Evolutionary conservation across 2,329 filamentous ascomycete genomes (phyloP).

Genomic region (Paecilomyces sp.): DNA sequence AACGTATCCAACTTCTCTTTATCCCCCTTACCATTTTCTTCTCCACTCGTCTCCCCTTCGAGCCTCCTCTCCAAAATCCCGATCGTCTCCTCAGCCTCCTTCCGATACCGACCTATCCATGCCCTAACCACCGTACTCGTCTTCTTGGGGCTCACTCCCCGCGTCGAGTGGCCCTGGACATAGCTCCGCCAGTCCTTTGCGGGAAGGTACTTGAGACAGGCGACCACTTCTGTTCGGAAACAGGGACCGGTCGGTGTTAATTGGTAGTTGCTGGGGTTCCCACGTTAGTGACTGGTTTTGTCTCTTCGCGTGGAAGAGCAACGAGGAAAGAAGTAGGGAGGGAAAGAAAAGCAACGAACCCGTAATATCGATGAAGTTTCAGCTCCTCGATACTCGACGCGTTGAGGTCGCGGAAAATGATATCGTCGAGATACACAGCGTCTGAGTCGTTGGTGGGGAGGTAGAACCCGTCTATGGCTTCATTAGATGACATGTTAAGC

Average conservation of each 20-base stretch:
- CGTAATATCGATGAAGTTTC: slow-evolving; percentile 30
- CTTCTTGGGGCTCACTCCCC: slow-evolving; percentile 21
- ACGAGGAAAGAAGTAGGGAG: background rate
- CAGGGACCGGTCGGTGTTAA: slow-evolving; percentile 31
- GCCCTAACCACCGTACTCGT: slow-evolving; percentile 24
- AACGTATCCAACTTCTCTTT: slow-evolving; percentile 18
- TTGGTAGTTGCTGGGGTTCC: slow-evolving; percentile 31
- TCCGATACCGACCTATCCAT: slow-evolving; percentile 28
- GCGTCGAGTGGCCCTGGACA: slow-evolving; percentile 27
- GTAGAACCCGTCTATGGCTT: slow-evolving; percentile 33
- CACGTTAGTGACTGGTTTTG: background rate
- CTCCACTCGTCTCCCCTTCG: slow-evolving; percentile 1
- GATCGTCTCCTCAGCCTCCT: slow-evolving; percentile 25
- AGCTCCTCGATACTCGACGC: slow-evolving; percentile 24
- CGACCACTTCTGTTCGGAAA: slow-evolving; percentile 37
- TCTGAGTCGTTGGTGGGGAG: slow-evolving; percentile 34
- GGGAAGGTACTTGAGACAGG: slow-evolving; percentile 33
- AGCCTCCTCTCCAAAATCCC: slow-evolving; percentile 13
- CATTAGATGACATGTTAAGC: no score
- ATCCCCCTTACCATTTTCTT: slow-evolving; percentile 8
- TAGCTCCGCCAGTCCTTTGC: slow-evolving; percentile 32
- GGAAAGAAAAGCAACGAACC: slow-evolving; percentile 17
- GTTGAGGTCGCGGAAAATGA: slow-evolving; percentile 27
- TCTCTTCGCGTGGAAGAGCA: background rate
- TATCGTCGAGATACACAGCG: slow-evolving; percentile 34